A percentile compares a stretch with the other conserved stretches of the same genome.
Evolutionary conservation across 1,139 yeast genomes (phyloP).

Genomic region (Suhomyces guaymorum): DNA sequence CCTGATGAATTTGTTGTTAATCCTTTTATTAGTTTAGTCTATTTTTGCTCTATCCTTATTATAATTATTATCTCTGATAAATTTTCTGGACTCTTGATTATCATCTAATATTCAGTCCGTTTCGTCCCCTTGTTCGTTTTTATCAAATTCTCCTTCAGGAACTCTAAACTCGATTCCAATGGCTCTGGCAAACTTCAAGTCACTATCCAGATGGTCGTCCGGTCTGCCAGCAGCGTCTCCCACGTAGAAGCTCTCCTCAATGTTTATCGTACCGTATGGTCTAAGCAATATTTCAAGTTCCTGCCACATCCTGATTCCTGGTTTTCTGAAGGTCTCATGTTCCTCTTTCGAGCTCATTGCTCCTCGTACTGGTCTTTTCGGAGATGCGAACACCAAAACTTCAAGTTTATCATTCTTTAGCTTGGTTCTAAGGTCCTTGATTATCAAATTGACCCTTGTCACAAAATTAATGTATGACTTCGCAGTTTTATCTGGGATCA

Average conservation of each 20-base stretch:
- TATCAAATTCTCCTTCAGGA: constrained; percentile 63
- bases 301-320: constrained; percentile 71
- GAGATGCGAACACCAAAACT: constrained; percentile 63
- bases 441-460: constrained; percentile 44
- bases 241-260: constrained; percentile 60
- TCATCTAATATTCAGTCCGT: not conserved
- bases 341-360: constrained; percentile 30
- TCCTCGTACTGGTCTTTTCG: constrained; percentile 47
- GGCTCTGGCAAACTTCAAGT: constrained; percentile 62
- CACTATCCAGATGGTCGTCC: constrained; percentile 78
- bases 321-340: constrained; percentile 64
- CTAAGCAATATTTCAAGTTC: constrained; percentile 44
- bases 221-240: constrained; percentile 96
- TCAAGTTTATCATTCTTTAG: constrained; percentile 1
- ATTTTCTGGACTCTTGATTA: not conserved
- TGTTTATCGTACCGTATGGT: constrained; percentile 30
- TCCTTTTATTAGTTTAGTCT: not conserved
- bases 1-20: too few relatives aligned
- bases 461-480: constrained; percentile 56
- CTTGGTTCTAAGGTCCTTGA: constrained; percentile 19
- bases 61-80: not conserved
- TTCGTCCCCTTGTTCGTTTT: not conserved
- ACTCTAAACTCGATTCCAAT: constrained; percentile 54
- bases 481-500: constrained; percentile 40
- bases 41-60: not conserved